A percentile compares a stretch with the other conserved stretches of the same genome.
Conservation (phyloP, 139 green algal species). For the Picochlorum sp. region DNA sequence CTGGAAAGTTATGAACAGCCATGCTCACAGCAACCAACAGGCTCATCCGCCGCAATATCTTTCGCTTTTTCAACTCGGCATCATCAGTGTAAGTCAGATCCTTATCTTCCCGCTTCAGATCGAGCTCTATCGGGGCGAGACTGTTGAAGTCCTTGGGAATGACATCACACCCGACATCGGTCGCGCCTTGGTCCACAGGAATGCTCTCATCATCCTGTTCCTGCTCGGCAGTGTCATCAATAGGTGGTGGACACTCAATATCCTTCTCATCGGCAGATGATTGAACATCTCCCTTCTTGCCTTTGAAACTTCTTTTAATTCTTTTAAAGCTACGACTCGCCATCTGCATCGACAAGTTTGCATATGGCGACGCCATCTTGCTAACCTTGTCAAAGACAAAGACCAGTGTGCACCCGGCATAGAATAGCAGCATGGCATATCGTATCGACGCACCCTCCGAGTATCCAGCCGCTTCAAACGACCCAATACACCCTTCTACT, state of each 20-base stretch:
- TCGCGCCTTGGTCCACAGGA: not conserved
- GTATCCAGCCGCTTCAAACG: conserved; percentile 33
- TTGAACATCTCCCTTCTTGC: too few species aligned
- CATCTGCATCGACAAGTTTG: not conserved
- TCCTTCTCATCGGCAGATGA: too few species aligned
- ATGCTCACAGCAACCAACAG: conserved; percentile 43
- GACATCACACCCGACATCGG: not conserved
- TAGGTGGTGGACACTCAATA: not conserved
- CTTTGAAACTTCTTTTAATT: not conserved
- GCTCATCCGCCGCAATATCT: conserved; percentile 25
- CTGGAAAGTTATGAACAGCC: conserved; percentile 63
- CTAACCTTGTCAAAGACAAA: conserved; percentile 39
- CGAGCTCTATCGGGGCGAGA: conserved; percentile 2
- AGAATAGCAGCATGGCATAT: conserved; percentile 56
- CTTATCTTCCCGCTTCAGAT: conserved; percentile 14
- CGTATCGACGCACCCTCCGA: conserved; percentile 22
- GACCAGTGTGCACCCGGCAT: conserved; percentile 41
- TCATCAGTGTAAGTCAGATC: not conserved
- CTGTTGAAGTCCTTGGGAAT: not conserved
- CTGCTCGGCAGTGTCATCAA: not conserved
- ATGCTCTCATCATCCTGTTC: too few species aligned
- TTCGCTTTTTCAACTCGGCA: not conserved
- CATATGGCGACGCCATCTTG: conserved; percentile 17
- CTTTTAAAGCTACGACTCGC: not conserved
- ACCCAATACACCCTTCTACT: conserved; percentile 30